These are phyloP conservation scores for Nicotiana noctiflora DNA, from an alignment of 257 asterid species.

Conservation along the genomic window DNA sequence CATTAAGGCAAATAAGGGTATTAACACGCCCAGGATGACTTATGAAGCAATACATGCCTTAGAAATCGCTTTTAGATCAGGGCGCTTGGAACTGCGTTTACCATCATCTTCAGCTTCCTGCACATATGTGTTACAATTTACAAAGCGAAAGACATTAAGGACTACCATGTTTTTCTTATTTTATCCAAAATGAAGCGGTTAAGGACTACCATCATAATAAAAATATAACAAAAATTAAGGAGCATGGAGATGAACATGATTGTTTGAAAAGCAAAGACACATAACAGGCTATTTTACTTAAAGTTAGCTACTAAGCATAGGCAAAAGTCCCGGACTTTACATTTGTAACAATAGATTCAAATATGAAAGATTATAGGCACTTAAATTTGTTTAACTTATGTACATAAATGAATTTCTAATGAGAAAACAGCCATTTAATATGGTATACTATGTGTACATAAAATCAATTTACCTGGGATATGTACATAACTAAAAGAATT, in stretches of 20 bases:
- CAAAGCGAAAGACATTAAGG: not conserved
- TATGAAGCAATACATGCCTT: conserved; percentile 35
- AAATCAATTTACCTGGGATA: not conserved
- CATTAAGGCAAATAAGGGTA: not conserved
- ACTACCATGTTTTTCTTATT: not conserved
- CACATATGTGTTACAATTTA: conserved; percentile 15
- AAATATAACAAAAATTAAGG: not conserved
- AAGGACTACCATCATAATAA: not conserved
- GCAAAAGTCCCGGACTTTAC: not conserved
- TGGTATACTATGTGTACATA: not conserved
- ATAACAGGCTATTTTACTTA: not conserved
- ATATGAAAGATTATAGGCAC: not conserved
- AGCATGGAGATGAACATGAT: not conserved
- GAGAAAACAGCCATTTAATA: not conserved
- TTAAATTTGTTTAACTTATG: not conserved
- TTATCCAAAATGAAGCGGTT: not conserved
- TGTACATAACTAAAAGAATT: not conserved
- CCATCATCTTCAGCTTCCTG: conserved; percentile 34
- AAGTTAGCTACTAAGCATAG: not conserved
- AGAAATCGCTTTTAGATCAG: conserved; percentile 78
- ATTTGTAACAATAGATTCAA: not conserved
- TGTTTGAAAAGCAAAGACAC: not conserved
- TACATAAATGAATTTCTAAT: not conserved
- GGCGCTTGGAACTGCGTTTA: conserved; percentile 51
- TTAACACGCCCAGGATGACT: not conserved